Evolutionary conservation across 768 basidiomycete species (phyloP).

Genomic region (Candolleomyces efflorescens): DNA sequence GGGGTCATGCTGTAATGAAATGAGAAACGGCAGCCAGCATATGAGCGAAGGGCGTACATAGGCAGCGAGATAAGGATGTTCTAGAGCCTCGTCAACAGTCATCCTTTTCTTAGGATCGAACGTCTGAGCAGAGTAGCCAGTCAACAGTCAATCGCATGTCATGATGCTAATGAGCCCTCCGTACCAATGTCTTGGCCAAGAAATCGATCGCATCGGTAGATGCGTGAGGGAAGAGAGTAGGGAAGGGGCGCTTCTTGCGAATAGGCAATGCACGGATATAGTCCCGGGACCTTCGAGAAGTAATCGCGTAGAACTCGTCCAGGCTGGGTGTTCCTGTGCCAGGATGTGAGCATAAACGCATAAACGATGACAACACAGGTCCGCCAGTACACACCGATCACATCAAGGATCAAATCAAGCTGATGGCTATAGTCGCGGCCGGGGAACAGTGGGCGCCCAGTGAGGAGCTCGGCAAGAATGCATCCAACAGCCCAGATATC

Average conservation of each 20-base stretch:
- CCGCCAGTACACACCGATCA: constrained; percentile 51
- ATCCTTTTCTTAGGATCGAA: constrained; percentile 87
- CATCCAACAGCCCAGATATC: constrained; percentile 76
- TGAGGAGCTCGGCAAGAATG: constrained; percentile 79
- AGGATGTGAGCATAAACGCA: constrained; percentile 7
- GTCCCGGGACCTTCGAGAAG: constrained; percentile 77
- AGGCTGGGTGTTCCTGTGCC: constrained; percentile 69
- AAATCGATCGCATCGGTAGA: constrained; percentile 71
- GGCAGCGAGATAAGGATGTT: constrained; percentile 77
- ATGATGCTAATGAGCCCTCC: no score
- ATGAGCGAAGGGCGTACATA: constrained; percentile 45
- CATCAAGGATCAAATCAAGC: constrained; percentile 81
- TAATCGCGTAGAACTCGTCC: constrained; percentile 90
- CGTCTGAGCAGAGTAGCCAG: constrained; percentile 37
- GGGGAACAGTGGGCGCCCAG: constrained; percentile 80
- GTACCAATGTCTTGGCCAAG: constrained; percentile 63
- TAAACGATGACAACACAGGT: not conserved
- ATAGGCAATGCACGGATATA: constrained; percentile 87
- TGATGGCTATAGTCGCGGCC: constrained; percentile 88
- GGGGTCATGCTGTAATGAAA: constrained; percentile 61
- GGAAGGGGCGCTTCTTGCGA: constrained; percentile 68
- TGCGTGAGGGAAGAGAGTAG: constrained; percentile 73
- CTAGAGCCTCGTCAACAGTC: constrained; percentile 77
- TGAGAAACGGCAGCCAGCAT: not conserved
- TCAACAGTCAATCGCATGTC: not conserved